Conservation (phyloP, 129 eudicot species). For the Arctium minus region DNA sequence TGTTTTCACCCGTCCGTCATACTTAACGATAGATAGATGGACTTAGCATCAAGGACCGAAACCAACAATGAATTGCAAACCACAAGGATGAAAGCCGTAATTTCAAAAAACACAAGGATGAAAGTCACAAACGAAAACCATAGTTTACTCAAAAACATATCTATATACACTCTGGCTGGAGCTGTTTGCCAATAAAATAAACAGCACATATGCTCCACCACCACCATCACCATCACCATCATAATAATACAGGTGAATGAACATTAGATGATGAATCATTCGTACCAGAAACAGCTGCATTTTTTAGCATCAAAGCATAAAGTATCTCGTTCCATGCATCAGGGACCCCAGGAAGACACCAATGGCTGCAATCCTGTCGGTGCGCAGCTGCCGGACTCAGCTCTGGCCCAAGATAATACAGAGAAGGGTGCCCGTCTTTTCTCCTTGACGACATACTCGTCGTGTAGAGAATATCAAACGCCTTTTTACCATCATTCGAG, state of each 20-base stretch:
- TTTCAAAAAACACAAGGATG: neutral
- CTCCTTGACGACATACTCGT: constrained; percentile 69
- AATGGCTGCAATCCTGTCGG: constrained; percentile 96
- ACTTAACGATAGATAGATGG: too few species aligned
- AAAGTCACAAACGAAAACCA: neutral
- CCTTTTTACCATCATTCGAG: neutral
- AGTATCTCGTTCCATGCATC: constrained; percentile 95
- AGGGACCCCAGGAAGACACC: constrained; percentile 99
- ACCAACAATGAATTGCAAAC: neutral
- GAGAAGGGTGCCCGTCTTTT: constrained; percentile 88
- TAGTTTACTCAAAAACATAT: constrained; percentile 1
- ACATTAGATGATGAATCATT: constrained; percentile 26
- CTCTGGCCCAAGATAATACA: constrained; percentile 61
- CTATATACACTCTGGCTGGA: neutral
- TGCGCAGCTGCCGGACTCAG: constrained; percentile 52
- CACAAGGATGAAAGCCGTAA: neutral
- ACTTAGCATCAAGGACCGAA: neutral
- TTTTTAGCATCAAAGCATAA: constrained; percentile 55
- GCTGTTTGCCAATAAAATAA: neutral
- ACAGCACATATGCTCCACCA: neutral
- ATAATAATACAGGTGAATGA: constrained; percentile 21
- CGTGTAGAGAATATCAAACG: constrained; percentile 50
- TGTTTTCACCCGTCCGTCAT: neutral
- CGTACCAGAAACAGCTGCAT: neutral
- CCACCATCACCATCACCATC: neutral